Evolutionary conservation across 257 asterid species (phyloP), one percentile per base, ranked within the genome.

Genomic region (Nicotiana paniculata): DNA sequence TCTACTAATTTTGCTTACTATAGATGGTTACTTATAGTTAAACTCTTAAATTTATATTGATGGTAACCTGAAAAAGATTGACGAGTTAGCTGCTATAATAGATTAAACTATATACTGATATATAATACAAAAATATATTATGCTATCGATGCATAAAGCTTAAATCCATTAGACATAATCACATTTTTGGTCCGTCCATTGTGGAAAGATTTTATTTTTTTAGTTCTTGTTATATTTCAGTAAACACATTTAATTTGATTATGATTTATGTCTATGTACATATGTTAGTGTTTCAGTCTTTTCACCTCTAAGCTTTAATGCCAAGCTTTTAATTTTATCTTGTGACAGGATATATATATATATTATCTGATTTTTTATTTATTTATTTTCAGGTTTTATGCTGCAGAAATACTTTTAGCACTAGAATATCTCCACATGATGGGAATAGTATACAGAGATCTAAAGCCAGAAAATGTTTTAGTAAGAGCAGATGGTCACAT

Each of bases 401-500:
- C 81, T 0, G 90, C 91, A 12, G 91, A 89, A 65, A 87, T 87
- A 1, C 86, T 89, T 1, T 39, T 89, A 33, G 91, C 91, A 48
- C 16, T 89, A 6, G 91, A 89, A 82, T 89, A 89, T 82, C 90
- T 89, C 3, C 91, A 89, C 81, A 88, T 88, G 91, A 81, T 88
- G 87, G 91, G 91, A 15, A 86, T 88, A 58, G 90, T 88, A 43
- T 88, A 88, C 51, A 86, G 91, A 82, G 91, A 88, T 84, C 79
- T 88, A 11, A 88, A 88, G 83, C 91, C 91, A 80, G 91, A 89
- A 87, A 89, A 89, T 80, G 91, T 89, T 4, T 85, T 89, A 0
- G 88, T 89, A 6, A 77, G 91, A 82, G 89, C 86, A 85, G 90
- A 89, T 80, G 91, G 91, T 39, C 91, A 89, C 65, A 89, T 88